These are phyloP conservation scores for Calamus simplicifolius DNA, from an alignment of 176 grass and related monocot species.

Conservation along the genomic window DNA sequence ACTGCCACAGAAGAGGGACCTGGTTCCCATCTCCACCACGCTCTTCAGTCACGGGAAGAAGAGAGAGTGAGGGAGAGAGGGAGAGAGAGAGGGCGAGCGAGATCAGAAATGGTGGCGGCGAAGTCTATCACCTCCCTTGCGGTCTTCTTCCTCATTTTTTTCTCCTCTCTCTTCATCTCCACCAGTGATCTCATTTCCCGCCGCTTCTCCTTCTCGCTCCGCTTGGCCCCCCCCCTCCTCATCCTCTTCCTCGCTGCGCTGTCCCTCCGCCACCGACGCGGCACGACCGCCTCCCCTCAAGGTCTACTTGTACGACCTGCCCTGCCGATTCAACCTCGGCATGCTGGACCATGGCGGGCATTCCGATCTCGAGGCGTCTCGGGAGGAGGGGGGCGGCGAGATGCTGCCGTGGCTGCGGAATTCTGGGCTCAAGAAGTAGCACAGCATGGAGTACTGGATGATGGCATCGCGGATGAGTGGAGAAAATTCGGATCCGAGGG, in stretches of 20 bases:
- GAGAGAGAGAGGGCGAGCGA: no score
- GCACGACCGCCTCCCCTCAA: conserved; percentile 18
- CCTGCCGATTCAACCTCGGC: conserved; percentile 67
- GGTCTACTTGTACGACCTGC: conserved; percentile 88
- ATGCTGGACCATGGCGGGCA: conserved; percentile 36
- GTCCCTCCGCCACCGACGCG: background rate
- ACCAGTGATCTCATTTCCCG: background rate
- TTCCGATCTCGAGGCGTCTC: background rate
- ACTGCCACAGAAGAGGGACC: no score
- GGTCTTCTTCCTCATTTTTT: conserved; percentile 23
- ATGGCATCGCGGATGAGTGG: conserved; percentile 52
- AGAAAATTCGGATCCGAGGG: conserved; percentile 14
- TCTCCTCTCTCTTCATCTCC: conserved; percentile 34
- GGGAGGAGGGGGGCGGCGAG: background rate
- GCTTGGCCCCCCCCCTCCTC: conserved; percentile 4
- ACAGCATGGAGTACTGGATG: conserved; percentile 98
- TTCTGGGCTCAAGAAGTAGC: conserved; percentile 65
- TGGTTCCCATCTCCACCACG: no score
- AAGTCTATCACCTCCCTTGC: conserved; percentile 24
- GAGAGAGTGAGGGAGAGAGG: no score
- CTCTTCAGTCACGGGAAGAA: no score
- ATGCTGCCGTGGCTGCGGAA: conserved; percentile 60
- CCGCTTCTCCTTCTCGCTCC: conserved; percentile 26
- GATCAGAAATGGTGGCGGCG: background rate
- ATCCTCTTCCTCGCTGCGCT: conserved; percentile 18